Evolutionary conservation across 1,139 yeast genomes (phyloP).

Genomic region (Candida sanyaensis): DNA sequence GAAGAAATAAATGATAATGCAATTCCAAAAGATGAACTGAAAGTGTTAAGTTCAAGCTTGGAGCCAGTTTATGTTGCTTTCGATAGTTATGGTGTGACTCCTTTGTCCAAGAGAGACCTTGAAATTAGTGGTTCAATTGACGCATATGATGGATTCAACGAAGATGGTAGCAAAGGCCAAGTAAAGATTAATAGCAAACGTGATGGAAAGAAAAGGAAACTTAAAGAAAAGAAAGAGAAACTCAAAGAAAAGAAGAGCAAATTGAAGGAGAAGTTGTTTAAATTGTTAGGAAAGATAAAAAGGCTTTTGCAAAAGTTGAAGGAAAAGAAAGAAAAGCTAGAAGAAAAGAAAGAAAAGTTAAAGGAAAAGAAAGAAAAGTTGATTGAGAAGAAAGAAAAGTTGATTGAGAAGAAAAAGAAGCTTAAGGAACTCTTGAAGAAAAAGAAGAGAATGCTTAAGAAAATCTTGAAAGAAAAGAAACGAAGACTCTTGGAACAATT

Average conservation of each 20-base stretch:
- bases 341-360: conserved; percentile 4
- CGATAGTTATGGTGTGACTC: no score
- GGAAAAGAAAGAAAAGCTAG: neutral
- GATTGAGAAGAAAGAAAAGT: conserved; percentile 11
- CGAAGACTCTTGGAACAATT: no score
- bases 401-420: no score
- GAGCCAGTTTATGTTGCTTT: neutral
- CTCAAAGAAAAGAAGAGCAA: neutral
- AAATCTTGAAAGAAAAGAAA: no score
- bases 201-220: no score
- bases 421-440: no score
- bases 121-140: no score
- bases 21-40: neutral
- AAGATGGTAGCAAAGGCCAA: no score
- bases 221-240: no score
- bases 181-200: no score
- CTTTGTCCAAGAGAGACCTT: no score
- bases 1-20: neutral
- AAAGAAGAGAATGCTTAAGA: no score
- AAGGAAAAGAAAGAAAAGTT: conserved; percentile 4
- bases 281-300: neutral
- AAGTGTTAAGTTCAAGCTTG: neutral
- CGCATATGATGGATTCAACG: conserved; percentile 1
- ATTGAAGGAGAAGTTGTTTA: neutral
- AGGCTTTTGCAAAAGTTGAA: neutral